Evolutionary conservation across 768 basidiomycete genomes (phyloP).

Genomic region (Phanerochaete carnosa): DNA sequence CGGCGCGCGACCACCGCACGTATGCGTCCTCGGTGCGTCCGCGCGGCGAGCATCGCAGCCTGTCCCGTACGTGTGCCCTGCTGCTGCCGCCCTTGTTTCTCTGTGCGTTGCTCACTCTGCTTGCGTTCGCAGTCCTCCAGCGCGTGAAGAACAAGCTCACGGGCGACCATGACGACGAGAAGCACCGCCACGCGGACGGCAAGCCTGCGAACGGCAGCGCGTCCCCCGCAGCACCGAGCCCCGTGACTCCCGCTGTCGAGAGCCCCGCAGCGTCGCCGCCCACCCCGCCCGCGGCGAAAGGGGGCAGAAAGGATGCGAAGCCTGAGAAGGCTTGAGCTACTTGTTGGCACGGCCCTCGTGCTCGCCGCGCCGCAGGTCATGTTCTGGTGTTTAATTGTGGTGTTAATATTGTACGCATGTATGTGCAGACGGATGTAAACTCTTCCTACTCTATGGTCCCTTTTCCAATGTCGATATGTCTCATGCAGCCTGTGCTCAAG

Average conservation of each 20-base stretch:
- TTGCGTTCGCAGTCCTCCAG: conserved; percentile 1
- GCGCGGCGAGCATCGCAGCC: conserved; percentile 3
- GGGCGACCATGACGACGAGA: conserved; percentile 6
- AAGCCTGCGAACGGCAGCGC: background rate
- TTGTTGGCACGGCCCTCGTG: no score
- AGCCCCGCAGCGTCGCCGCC: background rate
- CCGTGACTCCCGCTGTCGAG: background rate
- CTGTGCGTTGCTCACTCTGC: background rate
- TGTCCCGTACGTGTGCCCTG: background rate
- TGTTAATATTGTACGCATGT: no score
- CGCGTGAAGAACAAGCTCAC: conserved; percentile 11
- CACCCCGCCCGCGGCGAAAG: background rate
- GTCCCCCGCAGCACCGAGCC: background rate
- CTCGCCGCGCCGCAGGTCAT: background rate
- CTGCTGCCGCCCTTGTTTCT: background rate
- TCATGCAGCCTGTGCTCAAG: no score
- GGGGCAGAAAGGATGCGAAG: background rate
- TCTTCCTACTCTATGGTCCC: no score
- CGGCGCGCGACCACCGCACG: background rate
- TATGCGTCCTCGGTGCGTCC: background rate
- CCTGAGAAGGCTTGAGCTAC: background rate
- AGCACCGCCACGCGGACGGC: conserved; percentile 4
- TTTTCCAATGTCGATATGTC: no score
- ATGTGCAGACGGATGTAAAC: no score
- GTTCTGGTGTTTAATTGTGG: no score